Percentiles rank a stretch among this genome's conserved stretches.
Conservation (phyloP, 495 filamentous ascomycete genomes). For the Penicillium pancosmium region DNA sequence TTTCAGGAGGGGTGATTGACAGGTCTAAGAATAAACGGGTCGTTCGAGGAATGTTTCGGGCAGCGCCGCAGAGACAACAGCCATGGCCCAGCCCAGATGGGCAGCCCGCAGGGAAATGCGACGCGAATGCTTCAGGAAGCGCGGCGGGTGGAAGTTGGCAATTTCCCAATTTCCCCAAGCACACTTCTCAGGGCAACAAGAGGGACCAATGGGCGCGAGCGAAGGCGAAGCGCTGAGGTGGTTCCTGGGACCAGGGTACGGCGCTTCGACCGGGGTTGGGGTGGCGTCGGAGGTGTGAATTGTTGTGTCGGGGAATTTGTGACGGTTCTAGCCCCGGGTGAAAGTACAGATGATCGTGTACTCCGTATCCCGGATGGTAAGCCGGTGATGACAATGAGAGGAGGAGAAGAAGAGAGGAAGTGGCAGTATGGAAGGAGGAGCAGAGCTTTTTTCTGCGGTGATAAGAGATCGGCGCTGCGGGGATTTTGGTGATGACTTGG, state of each 20-base stretch:
- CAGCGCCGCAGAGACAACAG: constrained; percentile 15
- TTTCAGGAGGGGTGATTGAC: constrained; percentile 28
- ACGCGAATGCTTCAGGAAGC: constrained; percentile 30
- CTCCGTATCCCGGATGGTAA: background rate
- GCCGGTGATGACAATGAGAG: background rate
- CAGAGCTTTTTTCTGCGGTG: constrained; percentile 20
- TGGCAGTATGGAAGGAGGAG: constrained; percentile 2
- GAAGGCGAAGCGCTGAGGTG: constrained; percentile 28
- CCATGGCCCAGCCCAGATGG: constrained; percentile 17
- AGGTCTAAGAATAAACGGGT: constrained; percentile 28
- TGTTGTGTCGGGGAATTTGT: constrained; percentile 1
- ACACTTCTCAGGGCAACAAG: constrained; percentile 25
- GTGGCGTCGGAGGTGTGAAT: background rate
- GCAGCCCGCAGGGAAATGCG: constrained; percentile 12
- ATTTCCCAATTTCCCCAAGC: constrained; percentile 20
- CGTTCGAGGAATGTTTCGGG: constrained; percentile 25
- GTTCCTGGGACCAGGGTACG: constrained; percentile 21
- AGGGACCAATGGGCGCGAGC: constrained; percentile 20
- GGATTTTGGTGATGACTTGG: constrained; percentile 20
- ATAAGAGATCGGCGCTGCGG: constrained; percentile 32
- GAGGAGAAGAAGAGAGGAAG: constrained; percentile 1
- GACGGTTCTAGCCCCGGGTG: background rate
- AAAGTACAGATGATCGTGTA: background rate
- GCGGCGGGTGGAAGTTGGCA: constrained; percentile 13
- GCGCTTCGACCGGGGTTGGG: constrained; percentile 23